phyloP scores from a whole-genome alignment of 2,329 filamentous ascomycete genomes.

The Daldinia eschscholtzii region DNA sequence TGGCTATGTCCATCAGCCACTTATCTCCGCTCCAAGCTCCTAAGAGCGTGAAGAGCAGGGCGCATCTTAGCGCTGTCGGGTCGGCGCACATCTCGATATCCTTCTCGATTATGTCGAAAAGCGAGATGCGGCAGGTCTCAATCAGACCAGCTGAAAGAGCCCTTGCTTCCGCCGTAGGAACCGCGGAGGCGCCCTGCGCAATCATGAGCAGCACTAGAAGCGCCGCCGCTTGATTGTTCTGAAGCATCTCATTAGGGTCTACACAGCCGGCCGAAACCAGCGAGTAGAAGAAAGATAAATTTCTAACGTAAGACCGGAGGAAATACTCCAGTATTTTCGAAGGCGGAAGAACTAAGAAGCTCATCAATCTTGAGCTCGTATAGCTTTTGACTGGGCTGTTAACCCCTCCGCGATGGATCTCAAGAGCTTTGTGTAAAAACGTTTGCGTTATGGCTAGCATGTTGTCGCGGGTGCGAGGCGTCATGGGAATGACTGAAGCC shows the following conservation, averaged over 20 bases:
- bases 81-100: conserved; percentile 77
- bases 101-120: conserved; percentile 79
- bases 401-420: conserved; percentile 71
- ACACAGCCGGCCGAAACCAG: conserved; percentile 70
- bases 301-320: conserved; percentile 73
- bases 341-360: conserved; percentile 75
- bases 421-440: conserved; percentile 77
- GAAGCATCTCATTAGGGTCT: conserved; percentile 76
- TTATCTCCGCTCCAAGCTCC: conserved; percentile 82
- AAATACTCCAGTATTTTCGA: conserved; percentile 76
- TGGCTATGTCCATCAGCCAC: conserved; percentile 82
- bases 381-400: conserved; percentile 58
- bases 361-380: conserved; percentile 64
- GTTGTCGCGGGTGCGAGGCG: conserved; percentile 70
- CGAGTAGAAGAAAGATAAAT: conserved; percentile 75
- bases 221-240: conserved; percentile 74
- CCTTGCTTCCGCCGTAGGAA: conserved; percentile 73
- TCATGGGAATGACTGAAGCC: conserved; percentile 61
- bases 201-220: conserved; percentile 79
- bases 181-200: conserved; percentile 75
- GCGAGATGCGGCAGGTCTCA: conserved; percentile 77
- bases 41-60: conserved; percentile 75
- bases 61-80: conserved; percentile 72
- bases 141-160: conserved; percentile 75
- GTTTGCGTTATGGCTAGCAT: conserved; percentile 78